Conservation (phyloP, 2,329 filamentous ascomycete genomes). For the Colletotrichum melonis region DNA sequence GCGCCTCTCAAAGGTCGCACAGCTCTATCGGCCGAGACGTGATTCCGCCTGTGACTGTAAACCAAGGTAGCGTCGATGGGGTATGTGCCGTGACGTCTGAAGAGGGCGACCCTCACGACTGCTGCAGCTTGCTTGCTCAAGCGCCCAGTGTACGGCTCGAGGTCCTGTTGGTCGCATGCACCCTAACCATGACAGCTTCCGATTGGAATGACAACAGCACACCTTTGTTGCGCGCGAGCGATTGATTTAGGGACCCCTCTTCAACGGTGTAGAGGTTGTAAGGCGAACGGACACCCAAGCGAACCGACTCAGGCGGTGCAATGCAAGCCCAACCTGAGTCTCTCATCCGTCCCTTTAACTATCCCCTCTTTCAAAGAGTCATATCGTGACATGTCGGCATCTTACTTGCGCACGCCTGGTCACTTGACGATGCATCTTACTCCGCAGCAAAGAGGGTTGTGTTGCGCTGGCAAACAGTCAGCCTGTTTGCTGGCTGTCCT, state of each 20-base stretch:
- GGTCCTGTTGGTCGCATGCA: conserved; percentile 21
- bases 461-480: conserved; percentile 31
- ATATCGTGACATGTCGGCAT: conserved; percentile 36
- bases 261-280: conserved; percentile 12
- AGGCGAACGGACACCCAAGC: conserved; percentile 18
- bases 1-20: conserved; percentile 25
- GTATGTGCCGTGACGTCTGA: conserved; percentile 34
- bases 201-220: conserved; percentile 25
- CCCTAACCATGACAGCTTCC: conserved; percentile 22
- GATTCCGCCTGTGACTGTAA: conserved; percentile 16
- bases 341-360: conserved; percentile 7
- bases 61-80: neutral
- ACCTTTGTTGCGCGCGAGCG: neutral
- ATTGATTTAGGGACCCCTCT: neutral
- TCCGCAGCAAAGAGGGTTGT: conserved; percentile 26
- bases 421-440: conserved; percentile 33
- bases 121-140: conserved; percentile 31
- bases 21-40: conserved; percentile 35
- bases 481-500: conserved; percentile 28
- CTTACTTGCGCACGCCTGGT: conserved; percentile 30
- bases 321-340: conserved; percentile 26
- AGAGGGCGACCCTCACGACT: conserved; percentile 22
- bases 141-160: conserved; percentile 10
- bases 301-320: conserved; percentile 5
- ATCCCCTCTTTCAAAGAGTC: conserved; percentile 22